These are phyloP conservation scores for Colletotrichum sp. DNA, from an alignment of 2,329 filamentous ascomycete species.

Conservation along the genomic window DNA sequence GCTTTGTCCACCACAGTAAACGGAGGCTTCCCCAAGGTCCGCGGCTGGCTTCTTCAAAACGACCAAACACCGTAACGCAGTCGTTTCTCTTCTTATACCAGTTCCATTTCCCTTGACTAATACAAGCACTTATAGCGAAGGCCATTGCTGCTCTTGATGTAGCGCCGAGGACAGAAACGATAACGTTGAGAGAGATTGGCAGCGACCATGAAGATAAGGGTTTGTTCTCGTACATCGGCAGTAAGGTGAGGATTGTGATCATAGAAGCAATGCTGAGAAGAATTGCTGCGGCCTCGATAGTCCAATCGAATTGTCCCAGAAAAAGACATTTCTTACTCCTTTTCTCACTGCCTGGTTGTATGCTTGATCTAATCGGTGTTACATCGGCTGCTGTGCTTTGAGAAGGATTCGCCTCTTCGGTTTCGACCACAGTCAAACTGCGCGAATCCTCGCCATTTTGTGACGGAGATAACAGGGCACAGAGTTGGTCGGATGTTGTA, in stretches of 20 bases:
- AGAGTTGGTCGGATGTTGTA: too few species aligned
- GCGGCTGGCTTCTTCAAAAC: background rate
- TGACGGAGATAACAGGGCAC: too few species aligned
- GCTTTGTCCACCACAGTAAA: background rate
- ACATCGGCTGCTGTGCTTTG: too few species aligned
- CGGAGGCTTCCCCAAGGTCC: background rate
- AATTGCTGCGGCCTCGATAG: background rate
- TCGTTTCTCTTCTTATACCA: background rate
- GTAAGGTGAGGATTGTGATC: background rate
- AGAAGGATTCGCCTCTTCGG: too few species aligned
- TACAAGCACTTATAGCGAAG: background rate
- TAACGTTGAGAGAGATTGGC: background rate
- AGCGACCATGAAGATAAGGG: background rate
- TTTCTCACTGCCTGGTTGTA: too few species aligned
- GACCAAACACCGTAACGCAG: background rate
- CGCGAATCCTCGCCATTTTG: too few species aligned
- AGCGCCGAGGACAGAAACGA: background rate
- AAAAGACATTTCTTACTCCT: too few species aligned
- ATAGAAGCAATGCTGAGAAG: background rate
- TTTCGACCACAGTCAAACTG: too few species aligned
- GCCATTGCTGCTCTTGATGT: background rate
- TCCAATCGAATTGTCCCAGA: too few species aligned
- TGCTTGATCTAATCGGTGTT: too few species aligned
- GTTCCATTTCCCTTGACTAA: slow-evolving; percentile 1
- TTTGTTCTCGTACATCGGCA: background rate